Percentiles rank a stretch among this genome's conserved stretches.
Conservation (phyloP, 148 eudicot species). For the Persicaria tinctoria region DNA sequence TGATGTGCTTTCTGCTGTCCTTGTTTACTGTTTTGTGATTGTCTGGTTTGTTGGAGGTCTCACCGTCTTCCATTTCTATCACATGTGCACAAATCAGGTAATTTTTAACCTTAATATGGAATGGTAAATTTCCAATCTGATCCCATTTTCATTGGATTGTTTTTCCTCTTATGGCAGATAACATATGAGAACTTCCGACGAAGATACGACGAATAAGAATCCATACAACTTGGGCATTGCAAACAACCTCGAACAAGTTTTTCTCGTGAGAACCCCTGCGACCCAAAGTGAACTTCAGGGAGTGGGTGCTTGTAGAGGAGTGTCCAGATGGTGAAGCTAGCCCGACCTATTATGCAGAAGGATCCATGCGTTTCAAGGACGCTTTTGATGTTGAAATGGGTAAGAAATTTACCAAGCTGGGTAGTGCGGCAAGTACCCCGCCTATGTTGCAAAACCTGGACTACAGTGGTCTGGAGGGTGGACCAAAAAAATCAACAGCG, state of each 20-base stretch:
- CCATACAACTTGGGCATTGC: slow-evolving; percentile 41
- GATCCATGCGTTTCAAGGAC: slow-evolving; percentile 14
- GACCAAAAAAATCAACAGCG: slow-evolving; percentile 13
- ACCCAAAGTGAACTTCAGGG: slow-evolving; percentile 41
- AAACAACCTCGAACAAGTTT: slow-evolving; percentile 39
- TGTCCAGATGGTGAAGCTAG: slow-evolving; percentile 21
- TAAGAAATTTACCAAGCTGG: slow-evolving; percentile 22
- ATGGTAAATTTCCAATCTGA: neutral
- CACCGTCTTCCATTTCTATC: slow-evolving; percentile 72
- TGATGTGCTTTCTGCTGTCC: slow-evolving; percentile 49
- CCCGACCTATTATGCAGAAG: slow-evolving; percentile 12
- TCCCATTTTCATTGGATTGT: neutral
- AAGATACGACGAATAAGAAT: slow-evolving; percentile 53
- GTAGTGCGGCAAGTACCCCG: slow-evolving; percentile 19
- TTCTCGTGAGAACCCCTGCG: slow-evolving; percentile 30
- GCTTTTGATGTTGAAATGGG: slow-evolving; percentile 24
- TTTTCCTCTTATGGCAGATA: slow-evolving; percentile 26
- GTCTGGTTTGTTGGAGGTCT: slow-evolving; percentile 96
- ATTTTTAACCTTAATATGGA: neutral
- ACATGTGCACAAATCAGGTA: slow-evolving; percentile 86
- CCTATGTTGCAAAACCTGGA: slow-evolving; percentile 29
- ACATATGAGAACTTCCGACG: slow-evolving; percentile 73
- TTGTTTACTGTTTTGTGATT: slow-evolving; percentile 70
- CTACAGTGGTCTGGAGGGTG: slow-evolving; percentile 28
- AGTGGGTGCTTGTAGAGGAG: slow-evolving; percentile 33